Conservation (phyloP, 2,329 filamentous ascomycete species). For the Lachnellula suecica region DNA sequence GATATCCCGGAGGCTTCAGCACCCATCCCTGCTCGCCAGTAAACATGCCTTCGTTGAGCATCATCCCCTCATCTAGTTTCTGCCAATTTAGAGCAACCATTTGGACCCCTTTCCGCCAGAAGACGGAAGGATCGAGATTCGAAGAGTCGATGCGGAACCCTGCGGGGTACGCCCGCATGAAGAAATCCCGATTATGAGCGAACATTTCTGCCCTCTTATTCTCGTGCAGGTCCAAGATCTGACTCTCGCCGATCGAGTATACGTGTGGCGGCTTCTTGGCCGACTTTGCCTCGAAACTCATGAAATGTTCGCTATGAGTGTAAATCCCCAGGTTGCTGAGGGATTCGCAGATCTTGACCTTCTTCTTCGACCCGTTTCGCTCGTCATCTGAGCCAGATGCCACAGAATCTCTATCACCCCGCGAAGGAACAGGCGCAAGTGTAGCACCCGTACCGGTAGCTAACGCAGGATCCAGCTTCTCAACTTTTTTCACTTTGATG, state of each 20-base stretch:
- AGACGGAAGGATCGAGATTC: slow-evolving; percentile 80
- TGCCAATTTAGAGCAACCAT: slow-evolving; percentile 96
- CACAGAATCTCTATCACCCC: slow-evolving; percentile 26
- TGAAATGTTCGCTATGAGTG: slow-evolving; percentile 82
- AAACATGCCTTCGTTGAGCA: slow-evolving; percentile 95
- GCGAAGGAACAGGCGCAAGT: slow-evolving; percentile 19
- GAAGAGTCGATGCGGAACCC: slow-evolving; percentile 79
- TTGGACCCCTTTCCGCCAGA: slow-evolving; percentile 88
- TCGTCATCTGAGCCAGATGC: slow-evolving; percentile 34
- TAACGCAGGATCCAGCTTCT: slow-evolving; percentile 18
- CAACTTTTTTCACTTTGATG: slow-evolving; percentile 70
- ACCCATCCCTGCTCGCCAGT: slow-evolving; percentile 79
- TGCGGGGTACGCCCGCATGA: slow-evolving; percentile 89
- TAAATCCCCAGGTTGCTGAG: slow-evolving; percentile 80
- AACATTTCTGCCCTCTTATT: slow-evolving; percentile 61
- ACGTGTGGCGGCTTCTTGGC: slow-evolving; percentile 62
- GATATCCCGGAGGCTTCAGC: slow-evolving; percentile 77
- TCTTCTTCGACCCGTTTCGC: slow-evolving; percentile 29
- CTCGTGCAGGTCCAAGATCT: slow-evolving; percentile 62
- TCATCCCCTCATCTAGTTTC: slow-evolving; percentile 86
- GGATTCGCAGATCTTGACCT: slow-evolving; percentile 62
- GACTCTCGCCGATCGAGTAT: slow-evolving; percentile 65
- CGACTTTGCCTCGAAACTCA: slow-evolving; percentile 64
- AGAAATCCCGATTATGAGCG: slow-evolving; percentile 74
- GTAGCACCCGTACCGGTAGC: slow-evolving; percentile 13